phyloP scores from a whole-genome alignment of 495 filamentous ascomycete species.

The Annulohypoxylon nitens region DNA sequence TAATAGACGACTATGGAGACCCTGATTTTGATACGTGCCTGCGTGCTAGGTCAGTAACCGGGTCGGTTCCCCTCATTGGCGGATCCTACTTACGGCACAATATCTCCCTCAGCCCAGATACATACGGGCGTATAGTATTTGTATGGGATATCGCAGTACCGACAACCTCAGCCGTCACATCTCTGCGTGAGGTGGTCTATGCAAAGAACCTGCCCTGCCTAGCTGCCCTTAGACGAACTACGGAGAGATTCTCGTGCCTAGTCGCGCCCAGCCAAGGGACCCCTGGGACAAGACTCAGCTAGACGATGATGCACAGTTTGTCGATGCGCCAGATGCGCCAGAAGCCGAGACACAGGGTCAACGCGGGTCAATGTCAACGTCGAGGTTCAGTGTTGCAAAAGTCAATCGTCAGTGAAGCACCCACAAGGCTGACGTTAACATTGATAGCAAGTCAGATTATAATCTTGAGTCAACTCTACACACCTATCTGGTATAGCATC shows the following conservation, averaged over 20 bases:
- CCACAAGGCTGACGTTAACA: conserved; percentile 44
- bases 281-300: conserved; percentile 14
- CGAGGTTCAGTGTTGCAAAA: conserved; percentile 10
- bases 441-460: conserved; percentile 21
- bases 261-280: conserved; percentile 17
- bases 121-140: conserved; percentile 21
- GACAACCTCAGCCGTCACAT: conserved; percentile 7
- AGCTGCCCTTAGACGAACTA: conserved; percentile 25
- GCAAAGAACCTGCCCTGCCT: conserved; percentile 17
- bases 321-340: conserved; percentile 11
- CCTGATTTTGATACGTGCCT: conserved; percentile 37
- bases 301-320: conserved; percentile 15
- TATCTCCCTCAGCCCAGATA: background rate
- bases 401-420: conserved; percentile 13
- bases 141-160: background rate
- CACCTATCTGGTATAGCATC: conserved; percentile 11
- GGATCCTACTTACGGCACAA: conserved; percentile 19
- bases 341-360: conserved; percentile 11
- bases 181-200: conserved; percentile 17
- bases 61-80: conserved; percentile 30
- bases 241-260: conserved; percentile 16
- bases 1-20: conserved; percentile 23
- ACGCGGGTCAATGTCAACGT: conserved; percentile 12
- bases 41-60: conserved; percentile 22
- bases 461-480: conserved; percentile 9